Conservation (phyloP, 257 asterid species). For the Scutellaria barbata region DNA sequence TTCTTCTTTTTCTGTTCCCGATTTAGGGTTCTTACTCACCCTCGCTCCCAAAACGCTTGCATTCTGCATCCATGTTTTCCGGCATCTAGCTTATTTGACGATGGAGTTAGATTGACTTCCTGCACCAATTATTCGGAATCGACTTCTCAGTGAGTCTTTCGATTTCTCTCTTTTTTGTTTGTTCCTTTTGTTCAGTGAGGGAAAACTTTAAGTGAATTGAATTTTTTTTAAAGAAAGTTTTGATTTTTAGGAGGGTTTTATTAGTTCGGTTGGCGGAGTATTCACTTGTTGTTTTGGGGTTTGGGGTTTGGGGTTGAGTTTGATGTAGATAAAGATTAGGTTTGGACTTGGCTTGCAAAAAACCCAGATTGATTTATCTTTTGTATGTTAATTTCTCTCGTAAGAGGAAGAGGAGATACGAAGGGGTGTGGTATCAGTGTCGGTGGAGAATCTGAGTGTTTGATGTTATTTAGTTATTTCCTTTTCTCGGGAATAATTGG, state of each 20-base stretch:
- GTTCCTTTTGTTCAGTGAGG: neutral
- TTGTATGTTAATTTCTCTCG: neutral
- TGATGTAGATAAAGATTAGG: constrained; percentile 39
- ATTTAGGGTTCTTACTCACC: constrained; percentile 42
- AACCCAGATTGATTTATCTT: constrained; percentile 37
- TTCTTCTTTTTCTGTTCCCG: constrained; percentile 34
- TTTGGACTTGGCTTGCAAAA: constrained; percentile 31
- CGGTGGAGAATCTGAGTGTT: constrained; percentile 28
- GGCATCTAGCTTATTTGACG: neutral
- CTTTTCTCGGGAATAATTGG: neutral
- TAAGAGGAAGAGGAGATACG: constrained; percentile 5
- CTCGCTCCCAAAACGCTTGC: constrained; percentile 10
- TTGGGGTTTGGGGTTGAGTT: constrained; percentile 23
- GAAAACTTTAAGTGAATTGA: neutral
- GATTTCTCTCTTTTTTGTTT: neutral
- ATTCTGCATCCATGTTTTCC: constrained; percentile 21
- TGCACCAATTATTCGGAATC: constrained; percentile 3
- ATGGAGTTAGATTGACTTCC: constrained; percentile 32
- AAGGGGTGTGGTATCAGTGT: too few relatives aligned
- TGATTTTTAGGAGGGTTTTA: constrained; percentile 31
- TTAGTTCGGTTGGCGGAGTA: constrained; percentile 30
- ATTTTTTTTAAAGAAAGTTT: neutral
- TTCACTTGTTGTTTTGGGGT: constrained; percentile 13
- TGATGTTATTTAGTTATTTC: neutral
- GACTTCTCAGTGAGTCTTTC: constrained; percentile 43